phyloP scores from a whole-genome alignment of 2,329 filamentous ascomycete genomes.

The Aspergillus fructus region DNA sequence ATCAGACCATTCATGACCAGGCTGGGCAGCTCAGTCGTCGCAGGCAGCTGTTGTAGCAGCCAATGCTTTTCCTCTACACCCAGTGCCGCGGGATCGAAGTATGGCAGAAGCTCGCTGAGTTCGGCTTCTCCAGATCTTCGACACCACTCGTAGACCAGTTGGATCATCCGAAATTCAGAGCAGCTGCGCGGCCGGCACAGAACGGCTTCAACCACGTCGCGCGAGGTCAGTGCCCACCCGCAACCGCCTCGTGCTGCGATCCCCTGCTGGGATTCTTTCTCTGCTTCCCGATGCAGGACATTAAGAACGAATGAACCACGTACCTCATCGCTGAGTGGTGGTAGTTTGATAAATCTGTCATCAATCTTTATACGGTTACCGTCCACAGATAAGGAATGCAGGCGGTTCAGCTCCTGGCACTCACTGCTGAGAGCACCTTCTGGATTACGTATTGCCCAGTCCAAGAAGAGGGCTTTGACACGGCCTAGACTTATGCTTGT shows the following conservation, averaged over 20 bases:
- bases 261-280: background rate
- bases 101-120: background rate
- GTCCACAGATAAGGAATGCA: background rate
- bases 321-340: background rate
- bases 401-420: conserved; percentile 1
- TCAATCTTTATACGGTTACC: conserved; percentile 1
- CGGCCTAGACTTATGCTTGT: background rate
- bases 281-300: background rate
- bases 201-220: background rate
- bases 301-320: background rate
- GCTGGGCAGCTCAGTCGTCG: background rate
- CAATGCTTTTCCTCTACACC: background rate
- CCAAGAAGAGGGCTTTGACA: background rate
- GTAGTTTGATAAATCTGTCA: background rate
- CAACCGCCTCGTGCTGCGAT: background rate
- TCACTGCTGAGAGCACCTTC: background rate
- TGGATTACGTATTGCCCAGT: background rate
- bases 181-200: background rate
- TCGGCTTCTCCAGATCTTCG: background rate
- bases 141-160: background rate
- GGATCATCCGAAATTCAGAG: background rate
- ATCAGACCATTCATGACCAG: background rate
- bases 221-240: background rate
- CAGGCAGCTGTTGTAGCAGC: background rate
- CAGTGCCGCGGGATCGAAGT: background rate